Percentiles rank a stretch among this genome's conserved stretches.
phyloP scores from a whole-genome alignment of 1,284 basidiomycete species.

The Ustanciosporium gigantosporum region DNA sequence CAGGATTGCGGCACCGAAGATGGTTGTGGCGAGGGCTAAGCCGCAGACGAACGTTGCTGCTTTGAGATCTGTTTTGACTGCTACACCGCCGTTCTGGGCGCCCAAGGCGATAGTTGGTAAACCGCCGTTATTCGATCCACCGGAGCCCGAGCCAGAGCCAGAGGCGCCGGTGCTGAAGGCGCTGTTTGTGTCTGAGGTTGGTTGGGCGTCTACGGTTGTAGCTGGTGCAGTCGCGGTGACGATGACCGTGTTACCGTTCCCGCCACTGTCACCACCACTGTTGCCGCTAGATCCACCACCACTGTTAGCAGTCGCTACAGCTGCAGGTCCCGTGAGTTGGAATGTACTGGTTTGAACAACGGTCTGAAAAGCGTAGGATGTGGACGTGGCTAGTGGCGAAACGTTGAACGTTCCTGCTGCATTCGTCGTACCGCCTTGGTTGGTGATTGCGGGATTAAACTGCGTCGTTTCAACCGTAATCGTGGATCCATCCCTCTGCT shows the following conservation, averaged over 20 bases:
- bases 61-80: too few relatives aligned
- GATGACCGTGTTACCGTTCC: conserved; percentile 5
- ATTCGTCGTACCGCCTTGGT: conserved; percentile 52
- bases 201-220: conserved; percentile 1
- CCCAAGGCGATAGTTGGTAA: background rate
- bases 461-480: conserved; percentile 24
- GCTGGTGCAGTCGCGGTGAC: conserved; percentile 18
- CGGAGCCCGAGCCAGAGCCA: background rate
- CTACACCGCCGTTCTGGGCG: too few relatives aligned
- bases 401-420: conserved; percentile 49
- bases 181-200: too few relatives aligned
- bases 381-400: conserved; percentile 30
- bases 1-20: too few relatives aligned
- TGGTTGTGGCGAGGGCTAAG: too few relatives aligned
- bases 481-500: conserved; percentile 13
- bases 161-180: background rate
- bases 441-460: conserved; percentile 36
- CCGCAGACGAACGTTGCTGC: too few relatives aligned
- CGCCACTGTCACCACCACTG: conserved; percentile 1
- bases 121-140: background rate
- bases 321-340: background rate
- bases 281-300: background rate
- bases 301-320: background rate
- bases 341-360: conserved; percentile 32
- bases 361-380: conserved; percentile 24